These are phyloP conservation scores for Penicillium psychrofluorescens DNA, from an alignment of 495 filamentous ascomycete genomes.

Conservation along the genomic window DNA sequence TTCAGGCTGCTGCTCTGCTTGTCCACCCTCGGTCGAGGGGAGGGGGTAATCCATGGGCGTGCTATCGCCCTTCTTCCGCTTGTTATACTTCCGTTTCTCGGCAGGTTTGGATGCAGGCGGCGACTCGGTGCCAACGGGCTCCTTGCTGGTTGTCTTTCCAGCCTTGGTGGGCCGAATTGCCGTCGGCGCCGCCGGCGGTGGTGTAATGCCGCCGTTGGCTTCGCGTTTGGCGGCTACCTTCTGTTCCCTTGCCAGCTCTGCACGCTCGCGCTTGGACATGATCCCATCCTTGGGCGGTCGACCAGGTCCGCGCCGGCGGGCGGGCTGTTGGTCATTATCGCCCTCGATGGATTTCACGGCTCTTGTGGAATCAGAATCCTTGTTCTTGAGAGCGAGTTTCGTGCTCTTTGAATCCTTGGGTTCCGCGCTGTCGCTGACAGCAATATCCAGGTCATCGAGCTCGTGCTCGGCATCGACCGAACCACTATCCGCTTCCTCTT, in stretches of 20 bases:
- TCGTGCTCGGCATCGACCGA: conserved; percentile 31
- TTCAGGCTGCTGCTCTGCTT: conserved; percentile 35
- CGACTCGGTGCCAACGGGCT: conserved; percentile 44
- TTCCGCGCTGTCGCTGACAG: conserved; percentile 22
- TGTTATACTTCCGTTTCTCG: conserved; percentile 74
- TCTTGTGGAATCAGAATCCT: conserved; percentile 20
- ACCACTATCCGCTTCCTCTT: conserved; percentile 28
- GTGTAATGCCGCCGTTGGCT: conserved; percentile 37
- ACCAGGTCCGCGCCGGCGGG: conserved; percentile 75
- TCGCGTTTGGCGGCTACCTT: conserved; percentile 42
- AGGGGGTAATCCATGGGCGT: conserved; percentile 34
- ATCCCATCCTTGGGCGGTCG: conserved; percentile 87
- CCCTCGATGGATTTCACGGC: conserved; percentile 27
- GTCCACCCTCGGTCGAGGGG: conserved; percentile 39
- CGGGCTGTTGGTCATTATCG: conserved; percentile 37
- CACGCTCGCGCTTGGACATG: conserved; percentile 80
- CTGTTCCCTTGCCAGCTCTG: conserved; percentile 57
- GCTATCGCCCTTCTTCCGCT: conserved; percentile 57
- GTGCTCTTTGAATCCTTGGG: conserved; percentile 19
- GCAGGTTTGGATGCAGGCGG: conserved; percentile 45
- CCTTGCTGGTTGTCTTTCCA: conserved; percentile 37
- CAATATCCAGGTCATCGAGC: conserved; percentile 26
- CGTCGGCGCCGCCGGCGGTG: conserved; percentile 40
- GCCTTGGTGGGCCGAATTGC: conserved; percentile 35
- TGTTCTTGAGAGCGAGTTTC: conserved; percentile 34